Evolutionary conservation across 306 rosid genomes (phyloP).

Genomic region (Purshia tridentata): DNA sequence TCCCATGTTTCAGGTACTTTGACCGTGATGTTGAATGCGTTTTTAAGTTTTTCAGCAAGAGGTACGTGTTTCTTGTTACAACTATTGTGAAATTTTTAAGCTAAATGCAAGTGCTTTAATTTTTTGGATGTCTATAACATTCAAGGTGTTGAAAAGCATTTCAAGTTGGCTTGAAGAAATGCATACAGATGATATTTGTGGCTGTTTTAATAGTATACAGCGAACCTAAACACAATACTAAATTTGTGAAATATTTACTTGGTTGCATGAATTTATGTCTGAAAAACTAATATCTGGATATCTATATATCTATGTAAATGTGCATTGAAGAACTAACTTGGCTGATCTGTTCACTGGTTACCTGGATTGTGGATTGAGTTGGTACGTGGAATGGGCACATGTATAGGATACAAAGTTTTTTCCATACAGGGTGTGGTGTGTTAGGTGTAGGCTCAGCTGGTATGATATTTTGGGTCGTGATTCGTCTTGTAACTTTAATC

Average conservation of each 20-base stretch:
- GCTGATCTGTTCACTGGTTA: neutral
- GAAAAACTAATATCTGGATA: too few relatives aligned
- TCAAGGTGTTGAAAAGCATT: neutral
- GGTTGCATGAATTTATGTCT: too few relatives aligned
- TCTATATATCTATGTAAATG: neutral
- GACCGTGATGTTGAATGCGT: constrained; percentile 94
- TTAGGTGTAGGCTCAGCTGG: too few relatives aligned
- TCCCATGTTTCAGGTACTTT: constrained; percentile 71
- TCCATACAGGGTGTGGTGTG: too few relatives aligned
- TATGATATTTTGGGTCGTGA: too few relatives aligned
- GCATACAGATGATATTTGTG: neutral
- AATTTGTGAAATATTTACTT: too few relatives aligned
- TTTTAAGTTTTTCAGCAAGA: constrained; percentile 80
- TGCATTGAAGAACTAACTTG: neutral
- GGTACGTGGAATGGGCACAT: too few relatives aligned
- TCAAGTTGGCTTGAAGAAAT: neutral
- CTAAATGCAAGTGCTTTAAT: constrained; percentile 2
- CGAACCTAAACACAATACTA: too few relatives aligned
- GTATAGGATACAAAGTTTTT: too few relatives aligned
- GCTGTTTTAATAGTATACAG: neutral
- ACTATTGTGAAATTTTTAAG: constrained; percentile 16
- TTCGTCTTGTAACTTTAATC: too few relatives aligned
- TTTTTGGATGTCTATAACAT: neutral
- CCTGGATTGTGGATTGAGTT: too few relatives aligned
- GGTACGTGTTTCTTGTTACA: constrained; percentile 42